These are phyloP conservation scores for Chaetomium sp. DNA, from an alignment of 2,329 filamentous ascomycete species.

Conservation along the genomic window DNA sequence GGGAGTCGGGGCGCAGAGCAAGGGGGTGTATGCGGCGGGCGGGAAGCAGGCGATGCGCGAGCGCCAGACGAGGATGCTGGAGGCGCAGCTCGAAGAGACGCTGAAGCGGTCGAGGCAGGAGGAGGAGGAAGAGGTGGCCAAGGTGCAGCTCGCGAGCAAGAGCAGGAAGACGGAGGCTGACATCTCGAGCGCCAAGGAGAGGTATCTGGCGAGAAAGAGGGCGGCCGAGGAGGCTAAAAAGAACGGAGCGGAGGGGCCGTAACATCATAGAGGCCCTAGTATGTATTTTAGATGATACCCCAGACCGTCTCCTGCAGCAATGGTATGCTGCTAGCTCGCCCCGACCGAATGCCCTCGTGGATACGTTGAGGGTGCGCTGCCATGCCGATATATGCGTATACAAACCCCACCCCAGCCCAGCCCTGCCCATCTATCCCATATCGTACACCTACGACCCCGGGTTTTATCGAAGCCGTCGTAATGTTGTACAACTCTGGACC, in stretches of 20 bases:
- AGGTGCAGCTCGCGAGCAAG: slow-evolving; percentile 68
- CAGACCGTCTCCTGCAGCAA: not conserved
- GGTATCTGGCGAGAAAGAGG: slow-evolving; percentile 75
- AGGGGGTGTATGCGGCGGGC: slow-evolving; percentile 49
- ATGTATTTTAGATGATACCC: slow-evolving; percentile 10
- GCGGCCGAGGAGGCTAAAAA: slow-evolving; percentile 71
- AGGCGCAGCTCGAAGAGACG: slow-evolving; percentile 72
- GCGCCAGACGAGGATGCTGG: slow-evolving; percentile 76
- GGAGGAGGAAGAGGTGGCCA: slow-evolving; percentile 64
- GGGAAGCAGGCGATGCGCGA: slow-evolving; percentile 70
- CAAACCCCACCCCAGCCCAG: not conserved
- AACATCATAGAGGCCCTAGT: not conserved
- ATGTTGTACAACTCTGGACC: not conserved
- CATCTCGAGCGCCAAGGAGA: slow-evolving; percentile 75
- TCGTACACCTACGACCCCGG: slow-evolving; percentile 16
- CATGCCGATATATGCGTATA: not conserved
- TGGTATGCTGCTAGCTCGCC: not conserved
- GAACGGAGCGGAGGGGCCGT: slow-evolving; percentile 42
- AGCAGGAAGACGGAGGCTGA: slow-evolving; percentile 76
- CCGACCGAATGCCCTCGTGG: not conserved
- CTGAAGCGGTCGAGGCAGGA: slow-evolving; percentile 72
- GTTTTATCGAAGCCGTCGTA: not conserved
- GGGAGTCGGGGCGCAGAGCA: slow-evolving; percentile 38
- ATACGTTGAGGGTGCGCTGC: not conserved
- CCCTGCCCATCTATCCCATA: not conserved